phyloP scores from a whole-genome alignment of 2,329 filamentous ascomycete genomes.

The Rhynchosporium secalis region DNA sequence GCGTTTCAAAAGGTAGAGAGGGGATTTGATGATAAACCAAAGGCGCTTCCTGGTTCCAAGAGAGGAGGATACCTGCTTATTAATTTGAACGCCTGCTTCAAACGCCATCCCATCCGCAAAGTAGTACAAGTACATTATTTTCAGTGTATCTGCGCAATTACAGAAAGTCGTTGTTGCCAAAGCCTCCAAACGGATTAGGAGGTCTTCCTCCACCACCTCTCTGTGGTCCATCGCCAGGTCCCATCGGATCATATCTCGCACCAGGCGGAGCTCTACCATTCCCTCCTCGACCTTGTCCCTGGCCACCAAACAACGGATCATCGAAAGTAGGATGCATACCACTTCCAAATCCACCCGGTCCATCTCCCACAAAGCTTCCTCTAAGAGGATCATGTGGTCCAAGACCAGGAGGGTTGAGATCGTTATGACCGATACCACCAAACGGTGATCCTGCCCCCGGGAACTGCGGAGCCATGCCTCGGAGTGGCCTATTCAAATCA shows the following conservation, averaged over 20 bases:
- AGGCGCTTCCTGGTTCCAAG: neutral
- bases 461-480: slow-evolving; percentile 45
- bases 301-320: slow-evolving; percentile 77
- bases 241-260: slow-evolving; percentile 86
- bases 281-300: slow-evolving; percentile 48
- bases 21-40: neutral
- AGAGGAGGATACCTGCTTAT: neutral
- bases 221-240: slow-evolving; percentile 62
- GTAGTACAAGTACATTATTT: neutral
- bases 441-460: slow-evolving; percentile 53
- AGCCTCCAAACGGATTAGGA: slow-evolving; percentile 60
- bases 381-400: slow-evolving; percentile 82
- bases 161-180: slow-evolving; percentile 57
- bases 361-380: slow-evolving; percentile 60
- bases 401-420: slow-evolving; percentile 83
- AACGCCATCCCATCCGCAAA: neutral
- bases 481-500: slow-evolving; percentile 71
- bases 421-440: slow-evolving; percentile 77
- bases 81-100: neutral
- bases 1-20: neutral
- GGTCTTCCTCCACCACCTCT: slow-evolving; percentile 48
- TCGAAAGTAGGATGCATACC: slow-evolving; percentile 98
- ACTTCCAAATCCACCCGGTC: slow-evolving; percentile 60
- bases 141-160: slow-evolving; percentile 28
- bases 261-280: slow-evolving; percentile 81